phyloP scores from a whole-genome alignment of 2,329 filamentous ascomycete species.

The Cladosporium sp. region DNA sequence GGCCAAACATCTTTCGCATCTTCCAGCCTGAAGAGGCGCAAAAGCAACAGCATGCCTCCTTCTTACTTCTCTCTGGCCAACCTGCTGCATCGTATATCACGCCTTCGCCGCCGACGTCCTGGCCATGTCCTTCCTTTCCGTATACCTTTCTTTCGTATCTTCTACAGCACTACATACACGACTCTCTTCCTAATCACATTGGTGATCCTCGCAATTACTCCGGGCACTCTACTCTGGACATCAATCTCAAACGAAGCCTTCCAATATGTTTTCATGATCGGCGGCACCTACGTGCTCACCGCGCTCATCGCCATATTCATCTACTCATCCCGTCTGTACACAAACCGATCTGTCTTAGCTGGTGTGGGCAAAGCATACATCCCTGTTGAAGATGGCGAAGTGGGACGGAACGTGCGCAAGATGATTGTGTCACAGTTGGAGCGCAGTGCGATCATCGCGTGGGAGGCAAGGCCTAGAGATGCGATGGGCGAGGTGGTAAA shows the following conservation, averaged over 20 bases:
- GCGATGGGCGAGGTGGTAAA: conserved; percentile 32
- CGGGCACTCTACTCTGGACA: conserved; percentile 73
- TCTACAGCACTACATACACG: conserved; percentile 76
- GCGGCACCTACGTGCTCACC: conserved; percentile 70
- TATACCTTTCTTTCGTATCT: conserved; percentile 66
- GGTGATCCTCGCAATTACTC: conserved; percentile 72
- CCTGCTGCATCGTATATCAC: conserved; percentile 5
- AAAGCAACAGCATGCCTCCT: conserved; percentile 9
- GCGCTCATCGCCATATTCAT: conserved; percentile 67
- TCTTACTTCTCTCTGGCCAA: conserved; percentile 6
- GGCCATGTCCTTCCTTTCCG: conserved; percentile 34
- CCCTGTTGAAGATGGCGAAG: conserved; percentile 79
- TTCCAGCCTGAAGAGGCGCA: neutral
- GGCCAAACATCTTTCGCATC: neutral
- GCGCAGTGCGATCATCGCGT: conserved; percentile 76
- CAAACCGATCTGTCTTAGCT: conserved; percentile 72
- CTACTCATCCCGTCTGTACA: conserved; percentile 80
- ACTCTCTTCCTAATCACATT: conserved; percentile 70
- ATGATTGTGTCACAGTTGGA: conserved; percentile 70
- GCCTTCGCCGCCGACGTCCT: conserved; percentile 1
- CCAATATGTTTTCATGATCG: conserved; percentile 80
- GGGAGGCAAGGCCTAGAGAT: conserved; percentile 68
- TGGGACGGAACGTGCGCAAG: conserved; percentile 67
- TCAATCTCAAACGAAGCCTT: conserved; percentile 62
- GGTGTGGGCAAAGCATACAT: conserved; percentile 84